Percentiles rank a stretch among this genome's conserved stretches.
Conservation (phyloP, 108 stramenopile genomes). For the Licmophora abbreviata region DNA sequence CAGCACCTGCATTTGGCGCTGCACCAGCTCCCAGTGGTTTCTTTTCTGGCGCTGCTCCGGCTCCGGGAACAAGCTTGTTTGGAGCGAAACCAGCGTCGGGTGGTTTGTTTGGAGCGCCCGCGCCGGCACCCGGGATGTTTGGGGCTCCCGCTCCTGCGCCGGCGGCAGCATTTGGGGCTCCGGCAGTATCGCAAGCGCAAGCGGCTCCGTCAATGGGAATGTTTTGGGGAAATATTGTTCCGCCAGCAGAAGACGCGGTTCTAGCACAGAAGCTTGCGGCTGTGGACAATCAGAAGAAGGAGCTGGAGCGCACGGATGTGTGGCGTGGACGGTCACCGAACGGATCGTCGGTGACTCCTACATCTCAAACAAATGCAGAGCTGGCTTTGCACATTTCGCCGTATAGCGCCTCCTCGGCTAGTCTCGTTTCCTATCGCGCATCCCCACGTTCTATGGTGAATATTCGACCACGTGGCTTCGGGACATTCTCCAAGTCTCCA, state of each 20-base stretch:
- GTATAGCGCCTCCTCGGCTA: slow-evolving; percentile 9
- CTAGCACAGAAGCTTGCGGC: slow-evolving; percentile 69
- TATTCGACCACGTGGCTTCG: slow-evolving; percentile 76
- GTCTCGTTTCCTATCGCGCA: slow-evolving; percentile 20
- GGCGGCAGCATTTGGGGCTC: slow-evolving; percentile 18
- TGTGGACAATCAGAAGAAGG: slow-evolving; percentile 63
- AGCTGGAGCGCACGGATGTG: slow-evolving; percentile 59
- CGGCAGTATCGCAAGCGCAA: no score
- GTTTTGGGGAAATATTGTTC: slow-evolving; percentile 22
- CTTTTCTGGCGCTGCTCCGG: slow-evolving; percentile 32
- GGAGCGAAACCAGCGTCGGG: slow-evolving; percentile 36
- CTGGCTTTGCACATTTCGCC: slow-evolving; percentile 12
- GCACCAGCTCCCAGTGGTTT: slow-evolving; percentile 31
- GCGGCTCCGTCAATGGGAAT: slow-evolving; percentile 23
- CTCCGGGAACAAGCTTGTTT: slow-evolving; percentile 27
- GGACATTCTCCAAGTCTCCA: slow-evolving; percentile 34
- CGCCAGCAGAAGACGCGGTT: slow-evolving; percentile 60
- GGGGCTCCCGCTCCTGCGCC: slow-evolving; percentile 17
- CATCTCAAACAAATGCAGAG: slow-evolving; percentile 18
- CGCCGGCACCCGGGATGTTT: slow-evolving; percentile 33
- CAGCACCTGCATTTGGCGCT: slow-evolving; percentile 39
- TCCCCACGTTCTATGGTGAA: slow-evolving; percentile 55
- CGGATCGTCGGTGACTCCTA: slow-evolving; percentile 8
- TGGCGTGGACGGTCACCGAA: slow-evolving; percentile 46
- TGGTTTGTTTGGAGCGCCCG: slow-evolving; percentile 35